phyloP scores from a whole-genome alignment of 768 basidiomycete genomes.

The Russula compacta region DNA sequence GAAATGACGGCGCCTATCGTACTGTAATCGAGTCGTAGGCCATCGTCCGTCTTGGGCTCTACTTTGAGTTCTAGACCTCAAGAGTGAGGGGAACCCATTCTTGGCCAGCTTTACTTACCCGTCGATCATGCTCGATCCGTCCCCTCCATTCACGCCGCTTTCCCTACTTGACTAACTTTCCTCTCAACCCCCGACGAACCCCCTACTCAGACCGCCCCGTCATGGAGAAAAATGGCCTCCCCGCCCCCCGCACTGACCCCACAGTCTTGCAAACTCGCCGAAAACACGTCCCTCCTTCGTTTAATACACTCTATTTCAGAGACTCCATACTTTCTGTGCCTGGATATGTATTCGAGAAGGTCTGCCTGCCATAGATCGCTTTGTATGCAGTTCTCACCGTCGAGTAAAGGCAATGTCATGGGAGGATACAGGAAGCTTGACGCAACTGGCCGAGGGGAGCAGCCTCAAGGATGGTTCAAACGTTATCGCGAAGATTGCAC shows the following conservation, averaged over 20 bases:
- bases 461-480: constrained; percentile 61
- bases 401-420: constrained; percentile 45
- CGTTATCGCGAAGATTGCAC: constrained; percentile 65
- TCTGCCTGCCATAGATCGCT: constrained; percentile 22
- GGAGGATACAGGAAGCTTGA: constrained; percentile 69
- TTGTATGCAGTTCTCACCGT: background rate
- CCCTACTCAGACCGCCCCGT: background rate
- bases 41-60: background rate
- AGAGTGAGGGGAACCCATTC: background rate
- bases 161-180: background rate
- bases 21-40: background rate
- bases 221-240: constrained; percentile 8
- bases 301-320: constrained; percentile 50
- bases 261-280: constrained; percentile 25
- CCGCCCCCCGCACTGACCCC: background rate
- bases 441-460: constrained; percentile 56
- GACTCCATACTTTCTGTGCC: constrained; percentile 51
- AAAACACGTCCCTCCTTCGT: constrained; percentile 48
- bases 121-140: constrained; percentile 15
- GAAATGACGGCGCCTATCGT: background rate
- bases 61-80: background rate
- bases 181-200: background rate
- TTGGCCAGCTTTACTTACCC: background rate
- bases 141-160: background rate
- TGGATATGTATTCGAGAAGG: constrained; percentile 66